Base-by-base conservation (phyloP, 371 early-diverging fungal genomes). In the Umbelopsis sp. region DNA sequence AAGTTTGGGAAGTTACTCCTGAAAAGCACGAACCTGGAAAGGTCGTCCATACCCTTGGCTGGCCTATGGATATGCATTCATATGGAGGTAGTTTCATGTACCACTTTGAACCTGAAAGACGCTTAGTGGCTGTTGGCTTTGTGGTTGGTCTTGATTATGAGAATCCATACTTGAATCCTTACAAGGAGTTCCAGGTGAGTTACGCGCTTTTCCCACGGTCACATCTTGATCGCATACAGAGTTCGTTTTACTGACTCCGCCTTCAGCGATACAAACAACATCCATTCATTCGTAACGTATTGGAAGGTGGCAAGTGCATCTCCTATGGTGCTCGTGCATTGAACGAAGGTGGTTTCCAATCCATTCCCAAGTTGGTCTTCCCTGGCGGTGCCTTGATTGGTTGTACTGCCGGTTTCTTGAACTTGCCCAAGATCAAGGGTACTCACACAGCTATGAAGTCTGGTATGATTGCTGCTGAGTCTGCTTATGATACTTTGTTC, bases 371-470 rank as follows among this genome's bases (percentile, higher is more conserved):
- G 82, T 80, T 98, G 35, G 85, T 84, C 44, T 96, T 98, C 88
- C 97, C 98, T 24, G 99, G 99, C 71, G 98, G 96, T 38, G 97
- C 98, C 22, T 82, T 99, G 70, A 92, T 99, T 71, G 99, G 99
- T 32, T 96, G 96, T 77, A 90, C 97, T 0, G 99, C 99, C 62
- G 98, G 99, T 4, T 96, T 97, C 81, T 69, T 99, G 74, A 99
- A 99, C 79, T 91, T 99, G 52, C 94, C 98, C 68, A 99, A 99
- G 83, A 97, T 99, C 76, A 99, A 99, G 85, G 99, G 99, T 44
- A 99, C 98, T 1, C 99, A 99, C 82, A 96, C 95, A 32, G 97
- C 99, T 66, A 98, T 99, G 97, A 96, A 96, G 77, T 93, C 94
- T 24, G 98, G 98, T 65, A 95, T 94, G 84, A 72, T 94, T 38